These are phyloP conservation scores for Linnemannia zychae DNA, from an alignment of 192 early-diverging fungal species.

Conservation along the genomic window DNA sequence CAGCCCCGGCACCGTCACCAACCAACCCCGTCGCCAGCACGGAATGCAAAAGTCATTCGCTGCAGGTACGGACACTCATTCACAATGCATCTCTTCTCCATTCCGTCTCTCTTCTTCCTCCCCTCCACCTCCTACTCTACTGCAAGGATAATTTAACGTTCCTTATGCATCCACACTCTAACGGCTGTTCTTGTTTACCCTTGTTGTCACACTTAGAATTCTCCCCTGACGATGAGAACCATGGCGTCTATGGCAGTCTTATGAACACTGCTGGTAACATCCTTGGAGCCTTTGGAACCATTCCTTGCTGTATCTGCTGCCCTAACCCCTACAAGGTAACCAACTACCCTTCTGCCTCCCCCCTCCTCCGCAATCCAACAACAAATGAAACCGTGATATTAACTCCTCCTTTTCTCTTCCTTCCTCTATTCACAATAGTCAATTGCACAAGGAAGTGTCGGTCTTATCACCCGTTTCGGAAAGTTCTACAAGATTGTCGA, in stretches of 20 bases:
- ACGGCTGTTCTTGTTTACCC: slow-evolving; percentile 59
- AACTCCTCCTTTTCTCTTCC: not conserved
- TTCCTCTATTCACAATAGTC: not conserved
- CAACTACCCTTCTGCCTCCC: slow-evolving; percentile 58
- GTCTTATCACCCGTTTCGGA: slow-evolving; percentile 75
- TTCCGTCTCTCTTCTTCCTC: not conserved
- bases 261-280: slow-evolving; percentile 60
- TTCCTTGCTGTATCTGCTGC: slow-evolving; percentile 63
- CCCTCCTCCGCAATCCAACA: slow-evolving; percentile 50
- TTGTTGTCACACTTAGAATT: slow-evolving; percentile 51
- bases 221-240: slow-evolving; percentile 50
- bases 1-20: slow-evolving; percentile 11
- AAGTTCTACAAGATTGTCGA: slow-evolving; percentile 59
- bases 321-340: slow-evolving; percentile 76
- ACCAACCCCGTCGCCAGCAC: slow-evolving; percentile 29
- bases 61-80: not conserved
- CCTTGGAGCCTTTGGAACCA: slow-evolving; percentile 60
- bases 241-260: slow-evolving; percentile 62
- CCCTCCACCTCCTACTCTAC: not conserved
- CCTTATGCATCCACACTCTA: not conserved
- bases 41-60: slow-evolving; percentile 51
- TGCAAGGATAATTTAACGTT: not conserved
- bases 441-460: slow-evolving; percentile 75
- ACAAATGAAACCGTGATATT: slow-evolving; percentile 9
- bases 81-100: not conserved